Evolutionary conservation across 345 rosid species (phyloP).

Genomic region (Salix dunnii): DNA sequence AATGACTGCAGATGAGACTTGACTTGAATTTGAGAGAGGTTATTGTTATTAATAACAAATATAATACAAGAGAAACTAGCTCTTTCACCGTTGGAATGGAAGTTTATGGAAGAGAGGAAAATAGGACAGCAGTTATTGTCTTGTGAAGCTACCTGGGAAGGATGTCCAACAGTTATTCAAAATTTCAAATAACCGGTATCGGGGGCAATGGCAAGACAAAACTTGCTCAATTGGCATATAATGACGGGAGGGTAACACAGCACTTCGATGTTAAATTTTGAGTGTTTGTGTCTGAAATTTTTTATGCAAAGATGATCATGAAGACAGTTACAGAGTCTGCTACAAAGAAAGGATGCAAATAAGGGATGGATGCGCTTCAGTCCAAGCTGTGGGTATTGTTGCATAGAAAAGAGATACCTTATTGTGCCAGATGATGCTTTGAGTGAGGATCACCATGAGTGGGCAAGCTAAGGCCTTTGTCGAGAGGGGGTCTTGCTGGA

Average conservation of each 20-base stretch:
- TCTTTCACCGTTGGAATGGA: constrained; percentile 14
- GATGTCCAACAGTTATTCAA: background rate
- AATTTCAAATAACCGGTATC: constrained; percentile 17
- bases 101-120: constrained; percentile 5
- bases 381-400: background rate
- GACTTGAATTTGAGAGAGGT: background rate
- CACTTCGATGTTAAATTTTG: constrained; percentile 16
- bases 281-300: constrained; percentile 20
- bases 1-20: background rate
- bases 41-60: background rate
- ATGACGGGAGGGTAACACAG: constrained; percentile 5
- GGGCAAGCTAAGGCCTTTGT: background rate
- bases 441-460: background rate
- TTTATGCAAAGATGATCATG: constrained; percentile 13
- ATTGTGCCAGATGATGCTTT: constrained; percentile 23
- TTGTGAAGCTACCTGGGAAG: background rate
- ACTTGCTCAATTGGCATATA: constrained; percentile 19
- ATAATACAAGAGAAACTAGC: constrained; percentile 3
- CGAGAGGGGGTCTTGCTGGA: constrained; percentile 1
- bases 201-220: constrained; percentile 19
- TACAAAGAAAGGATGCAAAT: background rate
- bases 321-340: constrained; percentile 6
- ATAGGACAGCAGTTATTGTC: background rate
- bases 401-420: background rate
- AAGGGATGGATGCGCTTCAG: background rate